phyloP scores from a whole-genome alignment of 176 grass and related monocot species.

The Zizania latifolia region DNA sequence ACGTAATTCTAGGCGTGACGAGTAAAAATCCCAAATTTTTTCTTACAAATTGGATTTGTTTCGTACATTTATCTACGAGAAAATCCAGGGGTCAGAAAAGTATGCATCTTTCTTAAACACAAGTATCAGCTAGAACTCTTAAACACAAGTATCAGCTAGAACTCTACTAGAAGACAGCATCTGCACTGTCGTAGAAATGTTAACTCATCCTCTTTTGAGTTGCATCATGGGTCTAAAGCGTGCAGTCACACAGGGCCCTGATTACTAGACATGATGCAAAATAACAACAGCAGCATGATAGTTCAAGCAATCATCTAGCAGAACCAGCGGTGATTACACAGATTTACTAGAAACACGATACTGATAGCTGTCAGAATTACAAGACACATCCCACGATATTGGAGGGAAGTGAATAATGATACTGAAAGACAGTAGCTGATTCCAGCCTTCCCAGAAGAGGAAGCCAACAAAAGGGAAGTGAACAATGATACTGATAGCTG shows the following conservation, averaged over 20 bases:
- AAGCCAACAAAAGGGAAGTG: background rate
- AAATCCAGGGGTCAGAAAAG: too few species aligned
- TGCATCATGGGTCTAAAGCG: too few species aligned
- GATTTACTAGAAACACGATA: background rate
- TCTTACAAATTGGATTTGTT: too few species aligned
- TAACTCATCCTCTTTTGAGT: background rate
- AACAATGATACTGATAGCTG: too few species aligned
- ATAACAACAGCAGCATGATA: background rate
- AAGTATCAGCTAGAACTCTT: too few species aligned
- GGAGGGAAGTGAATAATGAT: background rate
- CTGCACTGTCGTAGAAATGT: background rate
- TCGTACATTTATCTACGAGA: too few species aligned
- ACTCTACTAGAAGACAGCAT: too few species aligned
- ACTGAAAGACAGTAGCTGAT: background rate
- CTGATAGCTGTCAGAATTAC: slow-evolving; percentile 17
- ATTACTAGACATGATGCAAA: background rate
- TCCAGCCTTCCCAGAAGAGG: background rate
- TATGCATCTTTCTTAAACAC: too few species aligned
- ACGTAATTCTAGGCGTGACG: too few species aligned
- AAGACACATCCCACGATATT: slow-evolving; percentile 4
- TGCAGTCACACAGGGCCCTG: background rate
- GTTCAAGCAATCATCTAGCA: background rate
- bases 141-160: too few species aligned
- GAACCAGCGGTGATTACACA: background rate
- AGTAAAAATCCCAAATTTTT: too few species aligned